These are phyloP conservation scores for Ustilago crameri DNA, from an alignment of 1,284 basidiomycete species.

Conservation along the genomic window DNA sequence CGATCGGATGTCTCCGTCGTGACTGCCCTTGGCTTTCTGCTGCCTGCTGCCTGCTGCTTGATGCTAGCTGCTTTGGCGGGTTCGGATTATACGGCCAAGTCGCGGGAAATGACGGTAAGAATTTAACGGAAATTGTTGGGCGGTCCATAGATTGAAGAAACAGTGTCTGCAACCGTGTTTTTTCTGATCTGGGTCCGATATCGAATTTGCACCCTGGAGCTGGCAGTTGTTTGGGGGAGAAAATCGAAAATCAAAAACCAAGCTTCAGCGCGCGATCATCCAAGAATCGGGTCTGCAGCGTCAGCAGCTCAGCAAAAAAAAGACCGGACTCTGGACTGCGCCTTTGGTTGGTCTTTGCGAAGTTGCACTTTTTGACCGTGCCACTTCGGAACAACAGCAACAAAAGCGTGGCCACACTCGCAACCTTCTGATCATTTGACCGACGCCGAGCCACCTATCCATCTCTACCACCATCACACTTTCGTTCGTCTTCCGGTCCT, in stretches of 20 bases:
- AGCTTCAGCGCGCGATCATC: conserved; percentile 3
- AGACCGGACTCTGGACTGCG: too few species aligned
- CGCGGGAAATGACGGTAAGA: conserved; percentile 2
- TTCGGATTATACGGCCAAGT: neutral
- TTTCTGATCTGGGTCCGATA: neutral
- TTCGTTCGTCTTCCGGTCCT: conserved; percentile 8
- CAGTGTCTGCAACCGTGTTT: neutral
- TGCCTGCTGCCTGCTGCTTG: neutral
- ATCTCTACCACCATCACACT: conserved; percentile 6
- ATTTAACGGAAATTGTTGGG: neutral
- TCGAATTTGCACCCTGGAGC: too few species aligned
- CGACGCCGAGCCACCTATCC: conserved; percentile 7
- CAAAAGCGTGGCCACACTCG: neutral
- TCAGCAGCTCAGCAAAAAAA: neutral
- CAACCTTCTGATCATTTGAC: conserved; percentile 17
- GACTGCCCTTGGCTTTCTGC: neutral
- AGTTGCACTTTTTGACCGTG: conserved; percentile 8
- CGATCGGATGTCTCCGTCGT: conserved; percentile 30
- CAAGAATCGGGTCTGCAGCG: neutral
- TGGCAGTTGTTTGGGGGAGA: neutral
- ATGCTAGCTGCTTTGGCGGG: neutral
- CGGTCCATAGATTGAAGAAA: neutral
- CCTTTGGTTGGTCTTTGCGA: neutral
- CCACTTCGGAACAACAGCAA: conserved; percentile 5
- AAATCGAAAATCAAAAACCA: neutral